Evolutionary conservation across 306 rosid genomes (phyloP).

Genomic region (Quercus gilva): DNA sequence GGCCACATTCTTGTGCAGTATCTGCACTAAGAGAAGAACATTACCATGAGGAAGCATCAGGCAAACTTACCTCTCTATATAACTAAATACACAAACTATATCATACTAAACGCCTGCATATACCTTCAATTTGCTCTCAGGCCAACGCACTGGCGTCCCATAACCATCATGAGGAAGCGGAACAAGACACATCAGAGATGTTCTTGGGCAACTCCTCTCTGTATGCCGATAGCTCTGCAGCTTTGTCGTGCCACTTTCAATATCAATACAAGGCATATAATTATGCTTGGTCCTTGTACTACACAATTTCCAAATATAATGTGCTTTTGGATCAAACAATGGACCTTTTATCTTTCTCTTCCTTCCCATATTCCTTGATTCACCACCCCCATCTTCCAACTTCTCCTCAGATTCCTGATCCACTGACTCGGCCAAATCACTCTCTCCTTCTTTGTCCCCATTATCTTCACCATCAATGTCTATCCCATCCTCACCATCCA

Average conservation of each 20-base stretch:
- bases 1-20: constrained; percentile 81
- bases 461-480: constrained; percentile 37
- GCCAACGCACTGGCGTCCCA: constrained; percentile 64
- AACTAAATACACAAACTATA: constrained; percentile 3
- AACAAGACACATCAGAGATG: constrained; percentile 71
- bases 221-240: constrained; percentile 71
- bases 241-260: constrained; percentile 60
- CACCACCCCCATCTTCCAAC: constrained; percentile 40
- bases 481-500: constrained; percentile 40
- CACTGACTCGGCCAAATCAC: constrained; percentile 36
- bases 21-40: constrained; percentile 54
- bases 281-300: constrained; percentile 82
- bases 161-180: constrained; percentile 78
- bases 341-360: constrained; percentile 63
- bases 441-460: constrained; percentile 38
- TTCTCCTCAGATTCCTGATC: constrained; percentile 55
- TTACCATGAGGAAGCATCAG: constrained; percentile 30
- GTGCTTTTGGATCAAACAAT: constrained; percentile 71
- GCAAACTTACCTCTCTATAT: constrained; percentile 8
- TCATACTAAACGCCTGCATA: constrained; percentile 3
- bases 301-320: constrained; percentile 74
- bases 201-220: constrained; percentile 89
- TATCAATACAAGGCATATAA: constrained; percentile 89
- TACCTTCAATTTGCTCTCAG: constrained; percentile 84
- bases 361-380: constrained; percentile 31